Conservation (phyloP, 2,329 filamentous ascomycete species). For the Lasiodiplodia citricola region DNA sequence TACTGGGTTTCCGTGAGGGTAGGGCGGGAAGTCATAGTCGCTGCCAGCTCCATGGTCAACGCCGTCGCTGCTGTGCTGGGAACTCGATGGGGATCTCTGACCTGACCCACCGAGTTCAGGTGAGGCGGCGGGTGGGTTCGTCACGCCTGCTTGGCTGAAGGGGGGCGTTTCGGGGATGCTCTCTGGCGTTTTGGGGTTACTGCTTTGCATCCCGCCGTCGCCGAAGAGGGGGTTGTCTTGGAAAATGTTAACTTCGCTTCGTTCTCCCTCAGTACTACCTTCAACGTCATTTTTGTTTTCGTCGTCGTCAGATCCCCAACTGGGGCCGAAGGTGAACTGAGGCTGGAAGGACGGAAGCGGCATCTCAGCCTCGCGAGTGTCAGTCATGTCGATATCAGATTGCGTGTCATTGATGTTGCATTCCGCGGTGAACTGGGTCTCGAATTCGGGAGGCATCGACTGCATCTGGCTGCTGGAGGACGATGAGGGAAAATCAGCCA, state of each 20-base stretch:
- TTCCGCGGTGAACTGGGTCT: not conserved
- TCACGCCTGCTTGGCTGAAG: not conserved
- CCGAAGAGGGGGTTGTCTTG: not conserved
- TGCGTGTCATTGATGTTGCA: not conserved
- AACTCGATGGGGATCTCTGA: not conserved
- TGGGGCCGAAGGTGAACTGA: not conserved
- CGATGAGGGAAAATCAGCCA: not conserved
- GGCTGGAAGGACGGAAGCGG: accelerated
- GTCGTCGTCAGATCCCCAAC: not conserved
- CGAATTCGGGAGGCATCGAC: not conserved
- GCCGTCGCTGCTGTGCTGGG: not conserved
- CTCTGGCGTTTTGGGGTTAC: too few species aligned
- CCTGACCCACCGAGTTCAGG: not conserved
- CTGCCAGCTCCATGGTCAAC: not conserved
- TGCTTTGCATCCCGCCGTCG: not conserved
- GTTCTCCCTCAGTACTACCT: not conserved
- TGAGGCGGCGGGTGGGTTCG: not conserved
- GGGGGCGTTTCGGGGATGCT: not conserved
- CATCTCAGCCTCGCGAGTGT: not conserved
- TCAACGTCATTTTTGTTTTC: not conserved
- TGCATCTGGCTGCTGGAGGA: slow-evolving; percentile 6
- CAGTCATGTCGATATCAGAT: not conserved
- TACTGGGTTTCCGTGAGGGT: not conserved
- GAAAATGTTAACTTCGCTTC: not conserved
- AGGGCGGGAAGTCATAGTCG: not conserved